Percentiles rank a stretch among this genome's conserved stretches.
Evolutionary conservation across 148 eudicot genomes (phyloP).

Genomic region (Polygonum aviculare): DNA sequence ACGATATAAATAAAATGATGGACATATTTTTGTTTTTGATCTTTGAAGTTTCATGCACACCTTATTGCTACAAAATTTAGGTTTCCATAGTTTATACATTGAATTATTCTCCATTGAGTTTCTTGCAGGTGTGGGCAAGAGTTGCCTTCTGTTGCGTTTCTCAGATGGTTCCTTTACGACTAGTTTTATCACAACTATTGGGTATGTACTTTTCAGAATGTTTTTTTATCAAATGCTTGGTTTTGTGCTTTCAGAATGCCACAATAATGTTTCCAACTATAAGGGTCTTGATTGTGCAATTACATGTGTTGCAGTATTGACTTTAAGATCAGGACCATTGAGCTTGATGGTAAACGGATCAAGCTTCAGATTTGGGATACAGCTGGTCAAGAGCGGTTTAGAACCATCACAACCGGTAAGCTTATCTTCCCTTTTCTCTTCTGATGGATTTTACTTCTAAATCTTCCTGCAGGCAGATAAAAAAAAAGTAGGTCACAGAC

Average conservation of each 20-base stretch:
- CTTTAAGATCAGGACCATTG: slow-evolving; percentile 82
- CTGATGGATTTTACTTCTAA: not conserved
- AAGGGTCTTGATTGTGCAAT: not conserved
- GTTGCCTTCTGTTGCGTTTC: slow-evolving; percentile 94
- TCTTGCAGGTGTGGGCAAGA: slow-evolving; percentile 86
- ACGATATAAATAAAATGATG: not conserved
- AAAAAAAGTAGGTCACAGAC: not conserved
- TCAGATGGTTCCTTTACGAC: slow-evolving; percentile 96
- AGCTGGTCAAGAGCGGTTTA: slow-evolving; percentile 84
- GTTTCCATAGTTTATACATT: not conserved
- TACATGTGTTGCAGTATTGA: slow-evolving; percentile 46
- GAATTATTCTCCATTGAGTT: slow-evolving; percentile 1
- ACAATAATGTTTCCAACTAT: not conserved
- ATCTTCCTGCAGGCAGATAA: not conserved
- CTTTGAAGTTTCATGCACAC: not conserved
- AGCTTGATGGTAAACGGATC: slow-evolving; percentile 79
- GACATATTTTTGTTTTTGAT: not conserved
- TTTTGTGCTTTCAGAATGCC: not conserved
- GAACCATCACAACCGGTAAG: slow-evolving; percentile 76
- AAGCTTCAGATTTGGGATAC: slow-evolving; percentile 94
- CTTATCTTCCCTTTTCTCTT: slow-evolving; percentile 9
- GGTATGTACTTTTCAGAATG: slow-evolving; percentile 32
- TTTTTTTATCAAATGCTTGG: not conserved
- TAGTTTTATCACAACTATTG: slow-evolving; percentile 91
- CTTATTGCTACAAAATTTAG: not conserved